Percentiles rank a stretch among this genome's conserved stretches.
phyloP scores from a whole-genome alignment of 495 filamentous ascomycete genomes.

The Friedmanniomyces simplex region DNA sequence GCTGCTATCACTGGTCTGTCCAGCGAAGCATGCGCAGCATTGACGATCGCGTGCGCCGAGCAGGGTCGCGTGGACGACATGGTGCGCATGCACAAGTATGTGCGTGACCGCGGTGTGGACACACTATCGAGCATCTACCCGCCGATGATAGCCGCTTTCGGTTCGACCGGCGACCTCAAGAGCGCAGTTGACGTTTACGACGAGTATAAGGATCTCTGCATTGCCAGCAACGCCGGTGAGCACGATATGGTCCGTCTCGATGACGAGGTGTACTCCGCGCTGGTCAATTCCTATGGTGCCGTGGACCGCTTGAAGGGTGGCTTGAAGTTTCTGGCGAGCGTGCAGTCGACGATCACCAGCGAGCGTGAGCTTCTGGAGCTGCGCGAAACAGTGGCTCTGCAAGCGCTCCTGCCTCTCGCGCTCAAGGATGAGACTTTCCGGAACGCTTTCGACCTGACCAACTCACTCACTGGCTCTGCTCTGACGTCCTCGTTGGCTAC shows the following conservation, averaged over 20 bases:
- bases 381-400: constrained; percentile 55
- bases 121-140: constrained; percentile 75
- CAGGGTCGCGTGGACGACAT: constrained; percentile 71
- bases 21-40: constrained; percentile 48
- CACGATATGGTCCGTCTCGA: constrained; percentile 64
- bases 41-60: constrained; percentile 78
- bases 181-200: constrained; percentile 94
- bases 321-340: constrained; percentile 68
- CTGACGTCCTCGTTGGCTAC: constrained; percentile 45
- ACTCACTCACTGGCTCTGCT: constrained; percentile 38
- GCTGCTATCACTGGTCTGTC: constrained; percentile 26
- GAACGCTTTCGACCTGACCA: constrained; percentile 45
- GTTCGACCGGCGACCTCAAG: constrained; percentile 61
- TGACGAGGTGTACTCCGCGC: constrained; percentile 71
- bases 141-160: constrained; percentile 87
- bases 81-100: constrained; percentile 78
- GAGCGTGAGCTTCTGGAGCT: constrained; percentile 42
- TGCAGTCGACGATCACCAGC: constrained; percentile 48
- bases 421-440: constrained; percentile 51
- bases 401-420: constrained; percentile 65
- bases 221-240: constrained; percentile 67
- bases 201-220: constrained; percentile 76
- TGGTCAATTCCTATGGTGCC: constrained; percentile 76
- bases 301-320: constrained; percentile 70
- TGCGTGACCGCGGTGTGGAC: constrained; percentile 63